Evolutionary conservation across 2,329 filamentous ascomycete genomes (phyloP).

Genomic region (Juglanconis sp.): DNA sequence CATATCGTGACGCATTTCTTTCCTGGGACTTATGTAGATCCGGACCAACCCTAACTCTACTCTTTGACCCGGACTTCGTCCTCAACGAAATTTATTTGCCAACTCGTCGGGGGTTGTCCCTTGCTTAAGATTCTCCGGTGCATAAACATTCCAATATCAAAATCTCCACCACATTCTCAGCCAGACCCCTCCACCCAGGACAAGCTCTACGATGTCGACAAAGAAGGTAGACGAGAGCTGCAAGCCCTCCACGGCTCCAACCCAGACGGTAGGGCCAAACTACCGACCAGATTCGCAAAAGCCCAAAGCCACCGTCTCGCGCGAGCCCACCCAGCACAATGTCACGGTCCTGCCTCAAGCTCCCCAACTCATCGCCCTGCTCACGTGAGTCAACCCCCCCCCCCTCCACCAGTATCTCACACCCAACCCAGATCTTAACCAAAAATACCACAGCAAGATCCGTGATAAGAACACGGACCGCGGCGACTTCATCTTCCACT

Average conservation of each 20-base stretch:
- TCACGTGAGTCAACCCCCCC: constrained; percentile 71
- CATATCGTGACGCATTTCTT: background rate
- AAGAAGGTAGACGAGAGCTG: constrained; percentile 6
- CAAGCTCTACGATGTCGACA: constrained; percentile 12
- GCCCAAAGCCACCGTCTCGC: constrained; percentile 85
- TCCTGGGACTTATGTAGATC: no score
- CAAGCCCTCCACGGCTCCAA: constrained; percentile 30
- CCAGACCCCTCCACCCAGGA: background rate
- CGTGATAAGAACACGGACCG: constrained; percentile 85
- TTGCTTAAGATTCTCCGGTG: background rate
- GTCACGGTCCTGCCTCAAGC: constrained; percentile 89
- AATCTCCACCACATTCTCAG: constrained; percentile 7
- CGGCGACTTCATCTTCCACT: constrained; percentile 99
- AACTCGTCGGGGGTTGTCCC: constrained; percentile 1
- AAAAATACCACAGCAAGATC: constrained; percentile 69
- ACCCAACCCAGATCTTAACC: background rate
- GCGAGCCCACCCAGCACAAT: constrained; percentile 75
- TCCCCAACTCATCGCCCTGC: constrained; percentile 90
- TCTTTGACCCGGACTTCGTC: background rate
- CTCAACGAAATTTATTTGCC: background rate
- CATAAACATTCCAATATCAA: constrained; percentile 14
- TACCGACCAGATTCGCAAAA: constrained; percentile 76
- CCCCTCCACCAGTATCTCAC: background rate
- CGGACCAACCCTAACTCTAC: background rate
- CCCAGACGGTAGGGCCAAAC: constrained; percentile 72